Conservation (phyloP, 2,329 filamentous ascomycete species). For the Verticillium albo-atrum region DNA sequence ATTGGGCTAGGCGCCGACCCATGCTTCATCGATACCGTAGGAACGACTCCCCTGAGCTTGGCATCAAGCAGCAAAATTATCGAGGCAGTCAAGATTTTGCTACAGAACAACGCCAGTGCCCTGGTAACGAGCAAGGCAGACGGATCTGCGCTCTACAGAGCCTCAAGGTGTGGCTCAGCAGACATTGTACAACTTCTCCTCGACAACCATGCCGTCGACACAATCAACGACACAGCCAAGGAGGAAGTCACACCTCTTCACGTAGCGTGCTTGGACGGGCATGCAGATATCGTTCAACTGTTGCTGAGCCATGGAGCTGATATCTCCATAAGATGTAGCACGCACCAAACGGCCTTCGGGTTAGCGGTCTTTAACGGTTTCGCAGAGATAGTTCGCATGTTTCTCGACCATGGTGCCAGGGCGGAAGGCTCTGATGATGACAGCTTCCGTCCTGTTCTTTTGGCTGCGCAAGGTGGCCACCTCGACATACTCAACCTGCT, state of each 20-base stretch:
- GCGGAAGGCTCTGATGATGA: too few species aligned
- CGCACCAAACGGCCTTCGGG: background rate
- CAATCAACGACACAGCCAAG: background rate
- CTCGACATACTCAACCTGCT: constrained; percentile 8
- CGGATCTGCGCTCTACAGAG: background rate
- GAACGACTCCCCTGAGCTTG: background rate
- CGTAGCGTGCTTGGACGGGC: background rate
- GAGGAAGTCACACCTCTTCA: background rate
- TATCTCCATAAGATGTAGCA: background rate
- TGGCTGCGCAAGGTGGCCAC: constrained; percentile 1
- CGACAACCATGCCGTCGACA: background rate
- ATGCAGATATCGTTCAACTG: background rate
- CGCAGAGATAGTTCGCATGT: too few species aligned
- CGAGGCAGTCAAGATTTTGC: background rate
- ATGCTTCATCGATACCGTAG: too few species aligned
- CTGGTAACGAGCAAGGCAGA: background rate
- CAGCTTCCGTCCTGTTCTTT: background rate
- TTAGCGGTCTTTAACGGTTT: too few species aligned
- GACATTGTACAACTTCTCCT: background rate
- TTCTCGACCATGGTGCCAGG: too few species aligned
- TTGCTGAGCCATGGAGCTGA: background rate
- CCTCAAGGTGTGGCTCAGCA: background rate
- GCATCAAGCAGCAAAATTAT: background rate
- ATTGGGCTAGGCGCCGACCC: too few species aligned
- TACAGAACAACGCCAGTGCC: background rate